Conservation (phyloP, 2,329 filamentous ascomycete species). For the Pseudocercospora vitis region DNA sequence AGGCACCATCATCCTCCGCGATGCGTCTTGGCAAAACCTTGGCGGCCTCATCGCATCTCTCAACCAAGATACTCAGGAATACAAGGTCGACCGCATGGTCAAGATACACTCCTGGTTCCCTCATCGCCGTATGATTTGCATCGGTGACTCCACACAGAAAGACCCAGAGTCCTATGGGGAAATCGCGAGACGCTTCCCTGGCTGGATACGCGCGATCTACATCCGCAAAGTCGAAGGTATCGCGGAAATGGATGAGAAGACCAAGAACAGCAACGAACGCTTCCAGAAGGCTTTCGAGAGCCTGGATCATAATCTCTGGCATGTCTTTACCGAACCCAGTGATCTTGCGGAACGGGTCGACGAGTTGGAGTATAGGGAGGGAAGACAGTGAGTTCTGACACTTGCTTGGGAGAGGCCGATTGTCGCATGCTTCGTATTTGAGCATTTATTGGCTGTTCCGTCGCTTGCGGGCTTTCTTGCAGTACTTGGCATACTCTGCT, state of each 20-base stretch:
- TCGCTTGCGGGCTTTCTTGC: not conserved
- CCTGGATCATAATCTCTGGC: slow-evolving; percentile 71
- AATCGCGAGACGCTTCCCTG: slow-evolving; percentile 66
- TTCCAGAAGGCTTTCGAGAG: slow-evolving; percentile 82
- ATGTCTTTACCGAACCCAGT: slow-evolving; percentile 74
- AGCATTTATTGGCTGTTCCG: too few species aligned
- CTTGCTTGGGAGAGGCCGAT: slow-evolving; percentile 1
- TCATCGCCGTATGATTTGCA: slow-evolving; percentile 72
- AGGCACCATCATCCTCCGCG: slow-evolving; percentile 80
- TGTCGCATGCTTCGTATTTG: too few species aligned
- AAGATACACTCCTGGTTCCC: slow-evolving; percentile 81
- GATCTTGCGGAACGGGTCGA: slow-evolving; percentile 56
- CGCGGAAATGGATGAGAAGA: slow-evolving; percentile 71
- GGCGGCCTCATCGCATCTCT: slow-evolving; percentile 75
- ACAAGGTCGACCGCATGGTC: slow-evolving; percentile 78
- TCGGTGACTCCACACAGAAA: slow-evolving; percentile 88
- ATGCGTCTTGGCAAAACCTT: slow-evolving; percentile 82
- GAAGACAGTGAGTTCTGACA: slow-evolving; percentile 18
- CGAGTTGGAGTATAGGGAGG: slow-evolving; percentile 28
- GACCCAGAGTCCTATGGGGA: slow-evolving; percentile 90
- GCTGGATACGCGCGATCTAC: slow-evolving; percentile 79
- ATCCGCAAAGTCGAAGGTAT: slow-evolving; percentile 81
- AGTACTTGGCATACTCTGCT: not conserved
- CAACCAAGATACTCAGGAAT: slow-evolving; percentile 77
- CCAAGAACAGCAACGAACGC: slow-evolving; percentile 63